These are phyloP conservation scores for Panaeolus cyanescens DNA, from an alignment of 768 basidiomycete species.

Conservation along the genomic window DNA sequence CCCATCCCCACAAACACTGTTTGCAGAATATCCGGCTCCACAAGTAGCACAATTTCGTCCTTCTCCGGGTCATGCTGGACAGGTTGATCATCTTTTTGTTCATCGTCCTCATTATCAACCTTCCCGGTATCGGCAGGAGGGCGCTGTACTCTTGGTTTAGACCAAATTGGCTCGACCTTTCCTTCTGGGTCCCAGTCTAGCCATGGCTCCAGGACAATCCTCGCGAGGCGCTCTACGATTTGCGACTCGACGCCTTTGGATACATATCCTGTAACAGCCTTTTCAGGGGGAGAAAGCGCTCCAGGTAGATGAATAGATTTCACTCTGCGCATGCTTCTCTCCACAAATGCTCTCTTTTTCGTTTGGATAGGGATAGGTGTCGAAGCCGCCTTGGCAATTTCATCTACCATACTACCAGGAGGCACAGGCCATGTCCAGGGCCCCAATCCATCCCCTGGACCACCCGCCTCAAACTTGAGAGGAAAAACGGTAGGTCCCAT, in stretches of 20 bases:
- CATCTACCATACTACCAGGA: not conserved
- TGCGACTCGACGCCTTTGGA: constrained; percentile 42
- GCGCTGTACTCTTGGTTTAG: constrained; percentile 6
- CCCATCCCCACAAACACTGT: constrained; percentile 53
- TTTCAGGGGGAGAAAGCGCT: constrained; percentile 1
- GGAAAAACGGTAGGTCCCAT: constrained; percentile 26
- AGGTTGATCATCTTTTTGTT: constrained; percentile 6
- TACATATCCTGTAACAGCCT: constrained; percentile 4
- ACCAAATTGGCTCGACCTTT: constrained; percentile 13
- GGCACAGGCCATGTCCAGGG: not conserved
- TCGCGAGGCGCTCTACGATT: constrained; percentile 46
- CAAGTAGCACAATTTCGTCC: constrained; percentile 56
- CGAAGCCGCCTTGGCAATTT: not conserved
- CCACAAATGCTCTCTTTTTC: constrained; percentile 35
- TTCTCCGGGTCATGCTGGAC: constrained; percentile 39
- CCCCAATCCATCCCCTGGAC: not conserved
- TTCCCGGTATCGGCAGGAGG: not conserved
- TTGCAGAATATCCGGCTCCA: constrained; percentile 43
- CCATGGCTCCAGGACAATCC: constrained; percentile 62
- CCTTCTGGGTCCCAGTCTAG: constrained; percentile 33
- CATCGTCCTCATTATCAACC: constrained; percentile 4
- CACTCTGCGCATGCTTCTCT: constrained; percentile 56
- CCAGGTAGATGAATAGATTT: constrained; percentile 16
- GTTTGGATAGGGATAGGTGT: not conserved
- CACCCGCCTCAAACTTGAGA: constrained; percentile 16